Evolutionary conservation across 23 red algal genomes (phyloP).

Genomic region (Gracilaria gracilis): DNA sequence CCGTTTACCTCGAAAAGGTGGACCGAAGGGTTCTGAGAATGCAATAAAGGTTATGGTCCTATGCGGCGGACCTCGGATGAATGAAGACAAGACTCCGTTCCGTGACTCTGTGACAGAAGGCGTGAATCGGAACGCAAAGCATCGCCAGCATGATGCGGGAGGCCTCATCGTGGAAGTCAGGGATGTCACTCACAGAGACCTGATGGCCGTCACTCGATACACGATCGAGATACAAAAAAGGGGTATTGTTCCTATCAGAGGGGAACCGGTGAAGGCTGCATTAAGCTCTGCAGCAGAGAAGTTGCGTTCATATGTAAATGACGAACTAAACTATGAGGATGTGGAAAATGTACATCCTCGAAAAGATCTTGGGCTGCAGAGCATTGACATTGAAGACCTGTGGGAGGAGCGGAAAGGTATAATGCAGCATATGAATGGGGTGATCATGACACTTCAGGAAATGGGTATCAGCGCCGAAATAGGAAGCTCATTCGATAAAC

Average conservation of each 20-base stretch:
- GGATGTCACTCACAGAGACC: not conserved
- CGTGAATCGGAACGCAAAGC: conserved; percentile 9
- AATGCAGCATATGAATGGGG: conserved; percentile 32
- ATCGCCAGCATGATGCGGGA: conserved; percentile 44
- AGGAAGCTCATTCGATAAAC: conserved; percentile 21
- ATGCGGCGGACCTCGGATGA: conserved; percentile 40
- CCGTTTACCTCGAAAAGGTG: not conserved
- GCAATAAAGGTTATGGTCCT: conserved; percentile 24
- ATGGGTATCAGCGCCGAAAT: conserved; percentile 37
- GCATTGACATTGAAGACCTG: conserved; percentile 59
- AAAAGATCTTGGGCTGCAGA: conserved; percentile 64
- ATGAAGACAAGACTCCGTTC: conserved; percentile 37
- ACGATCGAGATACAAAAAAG: conserved; percentile 61
- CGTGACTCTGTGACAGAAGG: conserved; percentile 22
- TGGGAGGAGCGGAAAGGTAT: conserved; percentile 74
- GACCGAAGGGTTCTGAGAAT: not conserved
- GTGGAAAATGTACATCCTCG: conserved; percentile 55
- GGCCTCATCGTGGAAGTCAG: conserved; percentile 52
- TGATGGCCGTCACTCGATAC: conserved; percentile 12
- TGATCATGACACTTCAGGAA: not conserved
- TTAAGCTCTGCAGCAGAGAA: conserved; percentile 71
- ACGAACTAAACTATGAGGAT: not conserved
- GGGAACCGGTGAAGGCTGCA: conserved; percentile 56
- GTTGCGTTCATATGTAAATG: conserved; percentile 56
- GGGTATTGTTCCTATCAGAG: conserved; percentile 76